Base-by-base conservation (phyloP, 2,329 filamentous ascomycete species). In the Endoconidiophora laricicola region DNA sequence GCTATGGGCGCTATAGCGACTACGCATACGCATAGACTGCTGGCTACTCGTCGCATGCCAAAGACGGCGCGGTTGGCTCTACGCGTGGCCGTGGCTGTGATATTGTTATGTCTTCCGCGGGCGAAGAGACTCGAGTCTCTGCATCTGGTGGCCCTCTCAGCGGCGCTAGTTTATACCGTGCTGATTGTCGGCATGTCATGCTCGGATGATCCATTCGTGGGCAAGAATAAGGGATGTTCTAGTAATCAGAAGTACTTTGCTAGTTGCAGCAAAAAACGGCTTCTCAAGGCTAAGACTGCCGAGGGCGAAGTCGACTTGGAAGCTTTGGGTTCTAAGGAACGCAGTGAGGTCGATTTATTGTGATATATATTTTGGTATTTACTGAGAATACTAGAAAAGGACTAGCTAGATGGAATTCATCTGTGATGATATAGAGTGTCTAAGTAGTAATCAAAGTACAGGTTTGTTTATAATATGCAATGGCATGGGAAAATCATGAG, bases 81-180 rank as follows among this genome's bases (percentile, higher is more conserved):
- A 55, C 70, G 78, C 1, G 59, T 69, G 3, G 59, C 60, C 4
- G 66, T 77, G 23, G 70, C 70, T 3, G 57, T 74, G 43, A 58
- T 76, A 24, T 60, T 81, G 44, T 66, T 78, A 52, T 69, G 67
- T n/a, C 63, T 81, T 0, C 74, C 78, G 0, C 59, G 73, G 3
- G 71, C 71, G 1, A 61, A 66, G 7, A 55, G 56, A 1, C 63
- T 76, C 14, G 65, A 66, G 36, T 71, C 67, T 2, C 59, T 74
- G 14, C 57, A 65, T 12, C 61, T 76, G 10, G 62, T 76, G 22
- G 61, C 64, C 26, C 63, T 67, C 12, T 70, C 69, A 0, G 65
- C 69, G 2, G 63, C 63, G 0, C 59, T 75, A 18, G 59, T 68
- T 0, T 57, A 66, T 12, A 70, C 67, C 60, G 66, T 73, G 0